Evolutionary conservation across 768 basidiomycete genomes (phyloP).

Genomic region (Agaricus sinodeliciosus): DNA sequence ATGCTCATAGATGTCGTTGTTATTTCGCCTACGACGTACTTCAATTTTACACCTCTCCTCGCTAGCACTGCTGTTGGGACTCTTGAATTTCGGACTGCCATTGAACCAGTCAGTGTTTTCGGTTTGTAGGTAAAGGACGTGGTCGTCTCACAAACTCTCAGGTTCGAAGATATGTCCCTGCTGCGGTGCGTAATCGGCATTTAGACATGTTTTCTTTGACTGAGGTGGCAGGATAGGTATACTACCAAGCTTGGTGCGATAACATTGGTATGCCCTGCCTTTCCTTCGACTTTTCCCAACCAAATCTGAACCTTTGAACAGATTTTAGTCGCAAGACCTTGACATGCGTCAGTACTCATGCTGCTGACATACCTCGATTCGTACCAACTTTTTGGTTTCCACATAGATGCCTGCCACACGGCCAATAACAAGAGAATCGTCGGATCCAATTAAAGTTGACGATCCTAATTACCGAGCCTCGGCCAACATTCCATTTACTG

Average conservation of each 20-base stretch:
- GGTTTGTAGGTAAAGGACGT: neutral
- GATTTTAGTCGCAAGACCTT: conserved; percentile 57
- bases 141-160: conserved; percentile 13
- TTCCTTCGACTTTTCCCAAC: neutral
- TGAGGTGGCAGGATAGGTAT: conserved; percentile 29
- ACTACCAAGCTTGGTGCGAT: conserved; percentile 76
- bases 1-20: conserved; percentile 51
- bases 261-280: conserved; percentile 40
- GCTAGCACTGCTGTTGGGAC: conserved; percentile 77
- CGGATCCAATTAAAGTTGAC: conserved; percentile 19
- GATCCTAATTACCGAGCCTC: conserved; percentile 8
- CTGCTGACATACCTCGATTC: neutral
- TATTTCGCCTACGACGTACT: conserved; percentile 60
- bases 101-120: conserved; percentile 60
- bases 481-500: conserved; percentile 35
- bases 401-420: conserved; percentile 63
- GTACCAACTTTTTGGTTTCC: neutral
- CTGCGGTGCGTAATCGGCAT: conserved; percentile 36
- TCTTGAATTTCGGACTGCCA: conserved; percentile 71
- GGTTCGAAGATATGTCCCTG: conserved; percentile 51
- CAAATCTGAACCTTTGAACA: conserved; percentile 15
- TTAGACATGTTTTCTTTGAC: neutral
- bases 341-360: conserved; percentile 42
- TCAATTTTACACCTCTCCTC: conserved; percentile 63
- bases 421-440: conserved; percentile 21